Conservation (phyloP, 73 alveolate genomes). For the Vitrella brassicaformis region DNA sequence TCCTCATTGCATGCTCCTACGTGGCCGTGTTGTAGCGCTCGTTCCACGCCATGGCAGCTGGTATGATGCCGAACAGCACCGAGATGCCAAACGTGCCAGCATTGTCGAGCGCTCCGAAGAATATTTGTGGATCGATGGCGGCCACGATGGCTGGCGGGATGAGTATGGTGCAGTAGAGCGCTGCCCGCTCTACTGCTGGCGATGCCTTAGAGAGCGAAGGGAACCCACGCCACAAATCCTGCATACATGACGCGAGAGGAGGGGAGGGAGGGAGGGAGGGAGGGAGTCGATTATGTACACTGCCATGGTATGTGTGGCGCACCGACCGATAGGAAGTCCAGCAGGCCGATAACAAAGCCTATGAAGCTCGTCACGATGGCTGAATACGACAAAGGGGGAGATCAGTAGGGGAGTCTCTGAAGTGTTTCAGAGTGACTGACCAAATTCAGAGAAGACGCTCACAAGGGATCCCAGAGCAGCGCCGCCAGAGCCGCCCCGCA, state of each 20-base stretch:
- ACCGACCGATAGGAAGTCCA: neutral
- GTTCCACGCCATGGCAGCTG: neutral
- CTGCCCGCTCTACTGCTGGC: too few relatives aligned
- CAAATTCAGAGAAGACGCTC: neutral
- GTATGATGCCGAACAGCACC: neutral
- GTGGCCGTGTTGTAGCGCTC: too few relatives aligned
- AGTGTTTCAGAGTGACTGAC: too few relatives aligned
- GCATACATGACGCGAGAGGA: neutral
- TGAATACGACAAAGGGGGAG: too few relatives aligned
- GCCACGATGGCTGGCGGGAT: too few relatives aligned
- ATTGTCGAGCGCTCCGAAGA: neutral
- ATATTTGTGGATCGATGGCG: too few relatives aligned
- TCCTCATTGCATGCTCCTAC: too few relatives aligned
- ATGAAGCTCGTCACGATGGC: neutral
- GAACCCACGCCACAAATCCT: neutral
- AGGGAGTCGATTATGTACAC: neutral
- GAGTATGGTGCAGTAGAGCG: too few relatives aligned
- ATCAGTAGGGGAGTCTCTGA: too few relatives aligned
- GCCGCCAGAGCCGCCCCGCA: too few relatives aligned
- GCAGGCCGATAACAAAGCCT: neutral
- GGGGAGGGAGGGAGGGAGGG: neutral
- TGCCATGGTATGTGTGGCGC: neutral
- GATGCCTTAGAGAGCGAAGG: neutral
- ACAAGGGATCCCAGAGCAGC: neutral
- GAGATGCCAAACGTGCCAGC: neutral